Evolutionary conservation across 495 filamentous ascomycete species (phyloP), one percentile per base, ranked within the genome.

Genomic region (Penicillium odoratum): DNA sequence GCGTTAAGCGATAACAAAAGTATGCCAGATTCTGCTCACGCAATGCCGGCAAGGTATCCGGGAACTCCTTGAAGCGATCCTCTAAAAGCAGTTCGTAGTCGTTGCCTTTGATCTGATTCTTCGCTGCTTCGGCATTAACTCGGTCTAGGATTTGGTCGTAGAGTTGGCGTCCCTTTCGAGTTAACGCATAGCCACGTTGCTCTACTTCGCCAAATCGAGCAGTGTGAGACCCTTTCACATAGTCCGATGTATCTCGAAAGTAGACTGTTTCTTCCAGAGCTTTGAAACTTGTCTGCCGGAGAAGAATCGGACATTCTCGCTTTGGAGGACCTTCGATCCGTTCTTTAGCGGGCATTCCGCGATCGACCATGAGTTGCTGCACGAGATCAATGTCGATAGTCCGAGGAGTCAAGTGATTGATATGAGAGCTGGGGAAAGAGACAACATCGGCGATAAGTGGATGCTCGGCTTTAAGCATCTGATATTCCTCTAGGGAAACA

Each of bases 351-450:
- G 70, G 67, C 58, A 77, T 68, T 0, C 70, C 72, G 7, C 53
- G 53, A 0, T 61, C 50, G 1, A 64, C 48, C 75, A 77, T 79
- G 36, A 61, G 48, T 9, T 49, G 45, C 51, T 76, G 73, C 2
- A 72, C 75, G 3, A 69, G 57, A 38, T 73, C 67, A 51, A 79
- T 79, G 54, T 79, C 75, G 18, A 79, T 60, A 4, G 75, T 74
- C 4, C 76, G 70, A 1, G 76, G 76, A 3, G 75, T 78, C 16
- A 79, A 65, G 48, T 79, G 76, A 51, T 79, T 79, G 46, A 79
- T 75, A 61, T 78, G 76, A 8, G 70, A 66, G 30, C 54, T 70
- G 5, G 63, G 69, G 28, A 78, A 78, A 40, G 68, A 77, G 36
- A 71, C 75, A 29, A 77, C 67, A 36, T 78, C 76, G 5, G 76